Conservation (phyloP, 1,139 yeast species). For the Eremothecium cymbalariae region DNA sequence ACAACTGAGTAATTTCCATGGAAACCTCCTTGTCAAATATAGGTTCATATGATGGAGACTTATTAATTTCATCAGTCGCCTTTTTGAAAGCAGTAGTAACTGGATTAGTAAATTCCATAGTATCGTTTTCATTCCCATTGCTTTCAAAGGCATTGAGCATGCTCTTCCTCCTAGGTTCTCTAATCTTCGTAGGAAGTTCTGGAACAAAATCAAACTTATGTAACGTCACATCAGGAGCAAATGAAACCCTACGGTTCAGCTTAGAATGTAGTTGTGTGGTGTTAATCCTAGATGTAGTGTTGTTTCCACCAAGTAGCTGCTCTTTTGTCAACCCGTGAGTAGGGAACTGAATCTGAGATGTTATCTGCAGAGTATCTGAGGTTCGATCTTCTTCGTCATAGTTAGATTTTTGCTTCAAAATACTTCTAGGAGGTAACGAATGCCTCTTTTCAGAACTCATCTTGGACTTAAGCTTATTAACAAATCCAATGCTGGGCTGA, state of each 20-base stretch:
- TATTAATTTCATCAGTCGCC: background rate
- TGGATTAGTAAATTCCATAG: conserved; percentile 20
- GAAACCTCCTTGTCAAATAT: conserved; percentile 17
- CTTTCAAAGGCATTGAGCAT: conserved; percentile 1
- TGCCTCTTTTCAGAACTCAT: conserved; percentile 30
- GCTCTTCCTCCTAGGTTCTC: conserved; percentile 30
- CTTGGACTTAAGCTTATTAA: no score
- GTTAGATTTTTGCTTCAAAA: conserved; percentile 28
- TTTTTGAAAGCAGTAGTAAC: conserved; percentile 1
- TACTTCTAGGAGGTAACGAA: conserved; percentile 34
- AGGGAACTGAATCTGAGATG: conserved; percentile 14
- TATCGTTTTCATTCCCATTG: conserved; percentile 5
- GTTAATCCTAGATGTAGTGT: conserved; percentile 25
- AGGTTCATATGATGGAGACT: conserved; percentile 6
- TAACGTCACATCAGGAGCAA: conserved; percentile 69
- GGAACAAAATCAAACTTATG: conserved; percentile 54
- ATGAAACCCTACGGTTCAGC: conserved; percentile 49
- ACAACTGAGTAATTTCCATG: conserved; percentile 22
- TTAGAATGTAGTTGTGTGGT: conserved; percentile 15
- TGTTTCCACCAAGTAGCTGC: conserved; percentile 19
- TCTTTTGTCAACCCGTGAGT: conserved; percentile 10
- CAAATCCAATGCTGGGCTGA: no score
- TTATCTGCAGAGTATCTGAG: conserved; percentile 13
- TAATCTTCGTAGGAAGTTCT: conserved; percentile 28
- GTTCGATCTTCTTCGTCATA: conserved; percentile 29